Conservation (phyloP, 73 alveolate genomes). For the Paraurostyla sp. region DNA sequence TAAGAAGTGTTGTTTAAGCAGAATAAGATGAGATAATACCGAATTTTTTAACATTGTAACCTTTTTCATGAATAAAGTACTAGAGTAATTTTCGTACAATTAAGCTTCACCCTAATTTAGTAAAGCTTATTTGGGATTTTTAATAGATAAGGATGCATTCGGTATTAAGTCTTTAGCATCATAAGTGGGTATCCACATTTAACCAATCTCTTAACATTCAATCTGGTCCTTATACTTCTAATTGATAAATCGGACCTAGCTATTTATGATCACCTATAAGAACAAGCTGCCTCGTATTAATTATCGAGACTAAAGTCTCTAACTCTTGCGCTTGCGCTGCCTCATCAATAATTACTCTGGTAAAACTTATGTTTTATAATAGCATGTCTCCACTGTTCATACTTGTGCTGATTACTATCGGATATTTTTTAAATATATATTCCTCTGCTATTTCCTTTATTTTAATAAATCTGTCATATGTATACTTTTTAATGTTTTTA, state of each 20-base stretch:
- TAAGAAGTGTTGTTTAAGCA: neutral
- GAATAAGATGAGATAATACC: conserved; percentile 27
- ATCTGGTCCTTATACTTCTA: neutral
- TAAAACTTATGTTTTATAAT: neutral
- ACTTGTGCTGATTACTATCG: neutral
- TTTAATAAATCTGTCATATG: neutral
- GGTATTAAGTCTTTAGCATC: neutral
- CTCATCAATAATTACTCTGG: conserved; percentile 22
- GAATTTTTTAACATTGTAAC: neutral
- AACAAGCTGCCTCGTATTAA: neutral
- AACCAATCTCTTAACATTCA: neutral
- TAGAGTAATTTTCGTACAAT: neutral
- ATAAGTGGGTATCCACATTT: neutral
- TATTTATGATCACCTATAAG: conserved; percentile 8
- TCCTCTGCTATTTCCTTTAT: neutral
- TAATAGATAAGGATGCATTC: conserved; percentile 37
- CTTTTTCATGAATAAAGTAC: neutral
- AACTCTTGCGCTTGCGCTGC: neutral
- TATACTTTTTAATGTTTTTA: neutral
- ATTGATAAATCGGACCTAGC: neutral
- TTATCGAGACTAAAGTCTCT: neutral
- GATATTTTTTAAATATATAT: neutral
- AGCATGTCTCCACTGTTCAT: neutral
- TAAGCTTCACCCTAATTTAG: neutral
- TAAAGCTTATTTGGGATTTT: neutral